These are phyloP conservation scores for Cryphonectria radicalis DNA, from an alignment of 2,329 filamentous ascomycete genomes.

Conservation along the genomic window DNA sequence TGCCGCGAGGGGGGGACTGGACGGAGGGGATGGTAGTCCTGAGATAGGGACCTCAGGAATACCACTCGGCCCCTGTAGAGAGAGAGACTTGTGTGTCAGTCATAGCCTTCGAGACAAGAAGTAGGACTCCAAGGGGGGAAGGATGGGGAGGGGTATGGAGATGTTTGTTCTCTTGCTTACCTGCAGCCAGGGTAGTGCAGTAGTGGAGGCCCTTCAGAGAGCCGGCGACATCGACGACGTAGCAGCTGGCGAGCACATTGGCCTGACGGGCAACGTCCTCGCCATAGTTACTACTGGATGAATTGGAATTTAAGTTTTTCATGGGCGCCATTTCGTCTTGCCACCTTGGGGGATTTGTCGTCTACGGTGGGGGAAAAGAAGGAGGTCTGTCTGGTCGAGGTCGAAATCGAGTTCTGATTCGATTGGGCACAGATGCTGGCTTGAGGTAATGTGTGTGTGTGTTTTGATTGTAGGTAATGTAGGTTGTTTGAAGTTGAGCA, in stretches of 20 bases:
- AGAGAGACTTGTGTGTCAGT: not conserved
- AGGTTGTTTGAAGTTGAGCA: not conserved
- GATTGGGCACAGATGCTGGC: not conserved
- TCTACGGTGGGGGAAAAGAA: not conserved
- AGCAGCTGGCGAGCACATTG: conserved; percentile 90
- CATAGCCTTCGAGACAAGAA: conserved; percentile 12
- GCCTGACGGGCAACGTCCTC: conserved; percentile 66
- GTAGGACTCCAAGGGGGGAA: not conserved
- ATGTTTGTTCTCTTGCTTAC: conserved; percentile 48
- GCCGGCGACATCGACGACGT: conserved; percentile 76
- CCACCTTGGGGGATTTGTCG: conserved; percentile 35
- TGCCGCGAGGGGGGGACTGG: conserved; percentile 88
- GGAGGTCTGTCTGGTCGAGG: not conserved
- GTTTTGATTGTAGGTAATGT: not conserved
- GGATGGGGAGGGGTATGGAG: conserved; percentile 10
- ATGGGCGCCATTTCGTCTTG: conserved; percentile 64
- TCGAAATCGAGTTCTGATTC: not conserved
- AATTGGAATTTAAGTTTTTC: conserved; percentile 70
- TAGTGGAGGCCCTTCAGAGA: conserved; percentile 86
- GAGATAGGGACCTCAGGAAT: conserved; percentile 89
- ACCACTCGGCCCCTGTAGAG: conserved; percentile 79
- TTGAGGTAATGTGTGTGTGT: not conserved
- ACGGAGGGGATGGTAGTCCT: conserved; percentile 82
- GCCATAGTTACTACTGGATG: conserved; percentile 80
- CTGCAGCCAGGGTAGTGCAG: conserved; percentile 89